phyloP scores from a whole-genome alignment of 805 yeast species.

The Yamadazyma olivae region DNA sequence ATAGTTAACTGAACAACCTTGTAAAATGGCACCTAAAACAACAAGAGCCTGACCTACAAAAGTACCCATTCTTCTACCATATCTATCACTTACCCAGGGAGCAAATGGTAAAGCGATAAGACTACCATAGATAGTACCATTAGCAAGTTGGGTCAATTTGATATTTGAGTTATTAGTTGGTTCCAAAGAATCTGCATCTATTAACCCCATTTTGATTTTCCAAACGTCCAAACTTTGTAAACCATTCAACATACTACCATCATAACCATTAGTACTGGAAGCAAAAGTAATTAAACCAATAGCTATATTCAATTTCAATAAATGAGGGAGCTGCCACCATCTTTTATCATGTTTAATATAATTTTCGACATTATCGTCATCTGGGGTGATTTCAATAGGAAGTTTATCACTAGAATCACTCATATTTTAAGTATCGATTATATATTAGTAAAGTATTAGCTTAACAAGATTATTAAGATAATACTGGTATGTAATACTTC shows the following conservation, averaged over 20 bases:
- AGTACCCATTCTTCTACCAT: slow-evolving; percentile 37
- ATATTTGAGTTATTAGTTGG: slow-evolving; percentile 33
- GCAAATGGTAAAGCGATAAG: slow-evolving; percentile 26
- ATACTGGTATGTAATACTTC: too few species aligned
- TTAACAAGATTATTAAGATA: too few species aligned
- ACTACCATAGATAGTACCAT: slow-evolving; percentile 43
- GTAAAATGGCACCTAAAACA: slow-evolving; percentile 35
- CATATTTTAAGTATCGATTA: slow-evolving; percentile 8
- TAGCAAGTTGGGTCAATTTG: slow-evolving; percentile 37
- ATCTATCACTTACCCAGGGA: slow-evolving; percentile 27
- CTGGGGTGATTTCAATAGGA: slow-evolving; percentile 2
- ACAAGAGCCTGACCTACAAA: slow-evolving; percentile 22
- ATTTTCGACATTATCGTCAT: slow-evolving; percentile 13
- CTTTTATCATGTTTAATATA: slow-evolving; percentile 17
- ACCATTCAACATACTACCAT: slow-evolving; percentile 50
- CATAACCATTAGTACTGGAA: slow-evolving; percentile 48
- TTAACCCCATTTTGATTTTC: slow-evolving; percentile 32
- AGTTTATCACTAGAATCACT: slow-evolving; percentile 11
- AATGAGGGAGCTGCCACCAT: slow-evolving; percentile 36
- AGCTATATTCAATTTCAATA: slow-evolving; percentile 33
- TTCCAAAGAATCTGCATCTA: slow-evolving; percentile 7
- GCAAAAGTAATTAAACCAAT: slow-evolving; percentile 42
- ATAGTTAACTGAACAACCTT: slow-evolving; percentile 33
- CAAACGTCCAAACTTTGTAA: slow-evolving; percentile 45
- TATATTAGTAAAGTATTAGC: neutral